Conservation (phyloP, 2,329 filamentous ascomycete genomes). For the Canariomyces notabilis region DNA sequence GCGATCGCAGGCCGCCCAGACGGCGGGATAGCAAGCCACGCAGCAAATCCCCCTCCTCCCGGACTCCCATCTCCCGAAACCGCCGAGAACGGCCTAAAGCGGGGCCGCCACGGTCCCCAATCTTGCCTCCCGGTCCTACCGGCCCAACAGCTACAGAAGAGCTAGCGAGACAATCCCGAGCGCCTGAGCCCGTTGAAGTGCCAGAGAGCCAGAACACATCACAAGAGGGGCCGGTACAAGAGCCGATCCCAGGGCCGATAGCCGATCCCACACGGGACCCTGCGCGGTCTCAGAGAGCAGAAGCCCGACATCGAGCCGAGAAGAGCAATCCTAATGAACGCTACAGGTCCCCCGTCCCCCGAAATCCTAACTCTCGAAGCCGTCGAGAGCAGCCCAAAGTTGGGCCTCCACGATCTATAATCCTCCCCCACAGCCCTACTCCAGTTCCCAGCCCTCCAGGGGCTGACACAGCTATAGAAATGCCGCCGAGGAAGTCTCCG, state of each 20-base stretch:
- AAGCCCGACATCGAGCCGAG: not conserved
- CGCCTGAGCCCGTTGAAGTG: no score
- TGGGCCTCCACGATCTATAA: not conserved
- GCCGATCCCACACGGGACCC: not conserved
- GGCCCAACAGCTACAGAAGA: not conserved
- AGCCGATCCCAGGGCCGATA: not conserved
- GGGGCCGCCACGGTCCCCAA: not conserved
- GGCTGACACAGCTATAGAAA: not conserved
- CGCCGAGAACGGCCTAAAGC: not conserved
- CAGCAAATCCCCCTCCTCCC: constrained; percentile 2
- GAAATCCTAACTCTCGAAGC: not conserved
- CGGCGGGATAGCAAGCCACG: not conserved
- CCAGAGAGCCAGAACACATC: no score
- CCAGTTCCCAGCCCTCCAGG: not conserved
- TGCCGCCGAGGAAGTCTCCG: not conserved
- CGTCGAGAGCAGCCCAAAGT: not conserved
- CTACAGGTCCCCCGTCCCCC: not conserved
- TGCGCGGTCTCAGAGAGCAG: not conserved
- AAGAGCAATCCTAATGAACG: no score
- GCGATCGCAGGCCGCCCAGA: not conserved
- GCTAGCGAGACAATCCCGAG: not conserved
- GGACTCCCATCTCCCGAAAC: constrained; percentile 1
- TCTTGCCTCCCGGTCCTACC: not conserved
- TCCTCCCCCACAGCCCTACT: constrained; percentile 1
- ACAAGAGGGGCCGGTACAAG: not conserved